Base-by-base conservation (phyloP, 352 stramenopile species). In the Pythium insidiosum region DNA sequence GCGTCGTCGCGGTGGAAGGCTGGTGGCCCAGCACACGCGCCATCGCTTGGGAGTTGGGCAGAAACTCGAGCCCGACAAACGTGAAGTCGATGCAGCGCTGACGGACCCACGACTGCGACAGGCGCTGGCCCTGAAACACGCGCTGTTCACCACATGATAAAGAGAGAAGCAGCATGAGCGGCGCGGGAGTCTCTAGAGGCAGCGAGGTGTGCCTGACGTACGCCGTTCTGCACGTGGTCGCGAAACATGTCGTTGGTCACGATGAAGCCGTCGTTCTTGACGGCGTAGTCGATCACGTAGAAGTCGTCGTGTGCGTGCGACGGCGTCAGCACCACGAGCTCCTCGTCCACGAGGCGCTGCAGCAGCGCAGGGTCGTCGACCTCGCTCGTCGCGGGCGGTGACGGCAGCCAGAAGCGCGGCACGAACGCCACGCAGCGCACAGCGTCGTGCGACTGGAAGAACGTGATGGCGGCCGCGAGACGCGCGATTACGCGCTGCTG, bases 221-320 rank as follows among this genome's bases (percentile, higher is more conserved):
- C 75, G 58, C 83, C 82, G 39, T 89, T 72, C 23, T 73, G 52
- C 6, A 95, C 61, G 35, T 94, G 81, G 54, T 96, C 84, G n/a
- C 86, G 76, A 48, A 94, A 96, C 73, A 95, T 88, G 59, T 96
- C 86, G 63, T 95, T 96, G 3, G 78, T 95, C 38, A 96, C 83
- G 38, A 96, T 80, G 45, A 91, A 90, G 16, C 82, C 82, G 48
- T 86, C 52, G 61, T 95, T 67, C 45, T 87, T 88, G 55, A 87
- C 75, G 3, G 84, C 81, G 50, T 96, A 96, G 54, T 90, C 80
- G 54, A 96, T 95, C 43, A 93, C 84, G 49, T 95, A 96, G 28
- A 75, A 94, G 56, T 96, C 86, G 38, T 96, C 86, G 49, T 96
- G 76, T 7, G 76, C 66, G 34, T 84, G 80, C 7, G 80, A 85